A percentile compares a stretch with the other conserved stretches of the same genome.
These are phyloP conservation scores for Suhomyces xylopsoci DNA, from an alignment of 805 yeast genomes.

Conservation along the genomic window DNA sequence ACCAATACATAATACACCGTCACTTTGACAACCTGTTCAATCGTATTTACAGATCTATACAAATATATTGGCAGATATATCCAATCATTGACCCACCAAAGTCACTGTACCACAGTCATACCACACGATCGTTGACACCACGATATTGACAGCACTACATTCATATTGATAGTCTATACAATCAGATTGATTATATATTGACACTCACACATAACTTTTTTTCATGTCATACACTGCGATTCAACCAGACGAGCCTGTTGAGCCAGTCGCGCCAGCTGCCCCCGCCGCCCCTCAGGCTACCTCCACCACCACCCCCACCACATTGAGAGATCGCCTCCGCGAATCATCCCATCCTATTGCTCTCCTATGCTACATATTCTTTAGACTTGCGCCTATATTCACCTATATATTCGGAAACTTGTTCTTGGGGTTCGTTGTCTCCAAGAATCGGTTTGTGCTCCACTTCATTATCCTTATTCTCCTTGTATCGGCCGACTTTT, in stretches of 20 bases:
- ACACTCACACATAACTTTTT: background rate
- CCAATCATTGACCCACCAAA: too few species aligned
- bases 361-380: slow-evolving; percentile 55
- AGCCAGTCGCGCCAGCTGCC: background rate
- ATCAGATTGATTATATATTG: too few species aligned
- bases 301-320: background rate
- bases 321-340: slow-evolving; percentile 37
- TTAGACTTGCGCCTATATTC: slow-evolving; percentile 61
- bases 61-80: too few species aligned
- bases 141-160: background rate
- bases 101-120: too few species aligned
- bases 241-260: background rate
- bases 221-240: background rate
- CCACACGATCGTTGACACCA: too few species aligned
- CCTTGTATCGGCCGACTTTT: slow-evolving; percentile 82
- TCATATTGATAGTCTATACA: background rate
- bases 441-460: slow-evolving; percentile 50
- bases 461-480: slow-evolving; percentile 78
- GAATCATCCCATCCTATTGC: slow-evolving; percentile 88
- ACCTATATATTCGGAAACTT: slow-evolving; percentile 70
- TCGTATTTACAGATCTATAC: too few species aligned
- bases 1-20: background rate
- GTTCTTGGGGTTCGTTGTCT: slow-evolving; percentile 46
- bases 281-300: background rate
- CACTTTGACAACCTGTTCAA: too few species aligned